phyloP scores from a whole-genome alignment of 2,329 filamentous ascomycete genomes.

The Dactylonectria estremocensis region DNA sequence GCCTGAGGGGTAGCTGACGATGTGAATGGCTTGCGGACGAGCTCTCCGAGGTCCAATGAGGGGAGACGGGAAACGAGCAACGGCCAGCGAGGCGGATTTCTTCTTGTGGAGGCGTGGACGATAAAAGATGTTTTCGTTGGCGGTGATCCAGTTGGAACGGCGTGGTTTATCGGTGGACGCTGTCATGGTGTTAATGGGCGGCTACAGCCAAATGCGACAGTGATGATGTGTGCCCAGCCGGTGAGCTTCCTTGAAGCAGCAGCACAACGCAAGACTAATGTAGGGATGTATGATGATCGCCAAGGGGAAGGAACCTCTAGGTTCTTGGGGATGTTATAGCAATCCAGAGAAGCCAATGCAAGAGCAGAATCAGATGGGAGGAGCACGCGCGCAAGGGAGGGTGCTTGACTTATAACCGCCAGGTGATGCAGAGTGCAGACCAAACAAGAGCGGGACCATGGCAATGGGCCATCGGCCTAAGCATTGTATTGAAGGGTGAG shows the following conservation, averaged over 20 bases:
- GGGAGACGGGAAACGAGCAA: conserved; percentile 53
- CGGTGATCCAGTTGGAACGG: conserved; percentile 46
- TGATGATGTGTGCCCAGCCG: conserved; percentile 39
- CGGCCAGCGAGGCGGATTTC: conserved; percentile 39
- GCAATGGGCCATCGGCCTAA: conserved; percentile 9
- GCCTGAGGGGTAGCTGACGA: conserved; percentile 59
- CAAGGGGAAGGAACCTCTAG: background rate
- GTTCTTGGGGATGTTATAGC: conserved; percentile 8
- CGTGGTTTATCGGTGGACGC: conserved; percentile 40
- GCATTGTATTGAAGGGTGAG: conserved; percentile 31
- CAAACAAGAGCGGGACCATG: conserved; percentile 21
- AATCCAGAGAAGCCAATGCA: conserved; percentile 2
- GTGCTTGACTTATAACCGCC: conserved; percentile 27
- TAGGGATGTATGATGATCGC: background rate
- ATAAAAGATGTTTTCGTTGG: conserved; percentile 48
- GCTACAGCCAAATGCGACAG: conserved; percentile 43
- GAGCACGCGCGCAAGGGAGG: conserved; percentile 27
- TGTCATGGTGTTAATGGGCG: conserved; percentile 47
- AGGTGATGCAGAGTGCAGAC: background rate
- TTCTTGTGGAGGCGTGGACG: conserved; percentile 47
- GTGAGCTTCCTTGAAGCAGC: conserved; percentile 23
- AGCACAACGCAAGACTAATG: conserved; percentile 1
- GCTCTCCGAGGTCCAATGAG: conserved; percentile 58
- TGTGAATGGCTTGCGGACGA: conserved; percentile 60
- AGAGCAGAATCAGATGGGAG: conserved; percentile 1